Base-by-base conservation (phyloP, 2,329 filamentous ascomycete species). In the Monilinia vaccinii-corymbosi region DNA sequence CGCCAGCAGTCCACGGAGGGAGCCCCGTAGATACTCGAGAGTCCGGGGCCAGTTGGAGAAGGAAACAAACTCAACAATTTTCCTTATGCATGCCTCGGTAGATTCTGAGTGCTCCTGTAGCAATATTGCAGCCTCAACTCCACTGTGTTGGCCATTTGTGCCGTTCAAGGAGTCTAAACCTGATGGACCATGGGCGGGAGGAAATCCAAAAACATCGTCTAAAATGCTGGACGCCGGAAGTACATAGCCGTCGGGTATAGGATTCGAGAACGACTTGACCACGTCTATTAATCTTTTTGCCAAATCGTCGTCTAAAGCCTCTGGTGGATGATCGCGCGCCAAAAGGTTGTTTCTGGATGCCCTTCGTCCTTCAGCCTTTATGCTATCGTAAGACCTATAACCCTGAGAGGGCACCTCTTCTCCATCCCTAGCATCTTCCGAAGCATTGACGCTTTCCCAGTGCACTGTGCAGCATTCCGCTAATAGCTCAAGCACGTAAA, bases 391-490 rank as follows among this genome's bases (percentile, higher is more conserved):
- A 9, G 64, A 66, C 16, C 60, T 62, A 10, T 34, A 44, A 9
- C 31, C 31, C 31, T 62, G 63, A 38, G 65, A 65, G 46, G 60
- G 58, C 18, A 67, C 68, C 13, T 63, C 63, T 40, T 70, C 68
- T 31, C 64, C 63, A n/a, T 53, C 56, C 16, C 62, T 58, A 49
- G 56, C 45, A 62, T 69, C 46, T 56, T 67, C 65, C 38, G 62
- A 53, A 28, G 47, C 34, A 32, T 76, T 73, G 47, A 79, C 69
- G 44, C 75, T 72, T 32, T 78, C 73, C 83, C 84, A 87, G 69
- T 85, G 79, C 57, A 80, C 79, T 55, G 79, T 78, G 66, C 83
- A 87, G 69, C 85, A 88, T 67, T 87, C 84, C 68, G 84, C 82
- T 40, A 84, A 77, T 46, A 88, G 75, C 51, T 81, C 78, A 53